phyloP scores from a whole-genome alignment of 179 eudicot genomes.

The Nepenthes alata region DNA sequence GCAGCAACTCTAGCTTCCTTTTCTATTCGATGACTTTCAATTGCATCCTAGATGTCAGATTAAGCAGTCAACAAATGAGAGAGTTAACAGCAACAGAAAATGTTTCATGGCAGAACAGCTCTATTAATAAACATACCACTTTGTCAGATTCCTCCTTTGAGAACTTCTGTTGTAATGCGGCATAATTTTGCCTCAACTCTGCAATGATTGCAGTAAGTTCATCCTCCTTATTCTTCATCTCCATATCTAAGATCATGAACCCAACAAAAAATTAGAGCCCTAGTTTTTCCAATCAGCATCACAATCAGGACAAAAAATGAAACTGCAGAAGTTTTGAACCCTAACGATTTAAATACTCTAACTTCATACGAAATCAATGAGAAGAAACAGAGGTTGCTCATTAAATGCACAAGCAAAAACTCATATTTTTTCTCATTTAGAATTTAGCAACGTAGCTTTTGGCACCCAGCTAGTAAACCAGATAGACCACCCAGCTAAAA shows the following conservation, averaged over 20 bases:
- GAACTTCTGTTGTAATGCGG: conserved; percentile 37
- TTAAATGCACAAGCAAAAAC: neutral
- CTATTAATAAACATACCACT: conserved; percentile 32
- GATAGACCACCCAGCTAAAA: neutral
- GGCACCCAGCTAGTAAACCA: too few relatives aligned
- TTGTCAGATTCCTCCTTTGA: conserved; percentile 55
- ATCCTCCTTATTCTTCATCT: conserved; percentile 52
- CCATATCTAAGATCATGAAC: conserved; percentile 21
- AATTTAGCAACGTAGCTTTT: neutral
- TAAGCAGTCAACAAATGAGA: neutral
- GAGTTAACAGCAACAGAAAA: neutral
- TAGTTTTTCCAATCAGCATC: neutral
- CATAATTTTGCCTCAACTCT: conserved; percentile 29
- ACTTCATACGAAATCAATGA: too few relatives aligned
- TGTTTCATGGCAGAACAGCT: neutral
- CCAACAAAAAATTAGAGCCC: conserved; percentile 5
- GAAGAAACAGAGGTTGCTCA: too few relatives aligned
- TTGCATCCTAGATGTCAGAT: conserved; percentile 31
- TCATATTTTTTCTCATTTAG: neutral
- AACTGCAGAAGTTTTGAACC: too few relatives aligned
- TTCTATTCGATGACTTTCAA: conserved; percentile 34
- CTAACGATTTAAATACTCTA: too few relatives aligned
- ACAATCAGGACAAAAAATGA: neutral
- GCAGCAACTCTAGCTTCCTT: conserved; percentile 42
- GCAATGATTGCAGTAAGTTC: conserved; percentile 34